These are phyloP conservation scores for Amanita molliuscula DNA, from an alignment of 768 basidiomycete species.

Conservation along the genomic window DNA sequence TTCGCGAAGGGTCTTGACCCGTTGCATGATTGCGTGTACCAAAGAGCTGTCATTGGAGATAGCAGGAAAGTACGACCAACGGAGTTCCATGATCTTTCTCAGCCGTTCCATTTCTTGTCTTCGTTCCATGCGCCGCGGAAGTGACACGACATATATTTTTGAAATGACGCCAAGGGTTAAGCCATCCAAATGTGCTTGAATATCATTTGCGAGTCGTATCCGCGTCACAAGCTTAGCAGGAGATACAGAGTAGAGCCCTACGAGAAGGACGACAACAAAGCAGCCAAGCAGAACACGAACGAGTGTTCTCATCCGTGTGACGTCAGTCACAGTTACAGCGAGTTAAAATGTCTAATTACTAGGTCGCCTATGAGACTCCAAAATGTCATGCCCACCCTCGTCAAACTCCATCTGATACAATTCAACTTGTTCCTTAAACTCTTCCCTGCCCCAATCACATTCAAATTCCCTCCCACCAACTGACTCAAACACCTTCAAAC, in stretches of 20 bases:
- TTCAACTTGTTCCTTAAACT: too few species aligned
- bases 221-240: background rate
- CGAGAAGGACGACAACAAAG: background rate
- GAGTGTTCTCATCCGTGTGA: background rate
- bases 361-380: too few species aligned
- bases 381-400: too few species aligned
- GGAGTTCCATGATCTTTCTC: slow-evolving; percentile 31
- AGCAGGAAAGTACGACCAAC: slow-evolving; percentile 48
- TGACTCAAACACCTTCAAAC: too few species aligned
- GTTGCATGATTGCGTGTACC: slow-evolving; percentile 30
- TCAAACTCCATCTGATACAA: too few species aligned
- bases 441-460: too few species aligned
- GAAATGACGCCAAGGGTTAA: slow-evolving; percentile 27
- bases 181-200: background rate
- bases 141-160: slow-evolving; percentile 48
- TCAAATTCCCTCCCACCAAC: too few species aligned
- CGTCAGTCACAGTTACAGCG: too few species aligned
- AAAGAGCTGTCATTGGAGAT: slow-evolving; percentile 25
- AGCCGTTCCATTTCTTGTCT: slow-evolving; percentile 48
- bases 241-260: background rate
- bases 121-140: slow-evolving; percentile 45
- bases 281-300: background rate
- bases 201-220: background rate
- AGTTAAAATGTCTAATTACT: too few species aligned
- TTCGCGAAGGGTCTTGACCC: slow-evolving; percentile 27